Base-by-base conservation (phyloP, 1,139 yeast species). In the Dujonia santamariae region DNA sequence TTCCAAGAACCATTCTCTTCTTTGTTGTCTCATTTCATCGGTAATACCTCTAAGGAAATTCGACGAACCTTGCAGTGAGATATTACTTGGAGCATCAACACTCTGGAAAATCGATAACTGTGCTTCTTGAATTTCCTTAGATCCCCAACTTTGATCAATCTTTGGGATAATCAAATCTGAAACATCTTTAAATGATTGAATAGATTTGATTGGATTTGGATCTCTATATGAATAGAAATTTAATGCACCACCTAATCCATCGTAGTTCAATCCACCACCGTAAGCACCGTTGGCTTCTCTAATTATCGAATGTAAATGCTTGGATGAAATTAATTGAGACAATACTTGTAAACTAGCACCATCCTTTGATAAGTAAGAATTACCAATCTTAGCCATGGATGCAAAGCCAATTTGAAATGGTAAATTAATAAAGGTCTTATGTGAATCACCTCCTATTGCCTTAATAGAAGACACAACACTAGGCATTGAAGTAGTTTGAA, bases 261-360 rank as follows among this genome's bases (percentile, higher is more conserved):
- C 86, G 54, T 80, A 90, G 13, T 75, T 67, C 12, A 95, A 84
- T 2, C 98, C 98, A 9, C 96, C 97, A 7, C 98, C 98, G 53
- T 92, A 92, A 0, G 98, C 98, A 36, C 98, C 98, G 41, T 96
- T 96, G 49, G 92, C 80, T 56, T 92, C 98, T 47, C 98, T 77
- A 28, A 92, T 80, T 42, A 88, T 96, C 9, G 87, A 78, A 56
- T 92, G 98, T 32, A 94, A 67, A 46, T 85, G 78, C 53, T 85
- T 85, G 59, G 83, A 90, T 0, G 96, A 81, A 45, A 90, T 61
- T 37, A 92, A 58, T 48, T 85, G 94, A 1, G 97, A 74, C 35
- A 92, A 67, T 0, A 92, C 78, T 55, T 87, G 96, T 32, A 92
- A 69, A 1, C 88, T 70, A 0, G 97, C 96, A 28, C 96, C 90